Evolutionary conservation across 1,284 basidiomycete genomes (phyloP), one percentile per base, ranked within the genome.

Genomic region (Paramarasmius palmivorus): DNA sequence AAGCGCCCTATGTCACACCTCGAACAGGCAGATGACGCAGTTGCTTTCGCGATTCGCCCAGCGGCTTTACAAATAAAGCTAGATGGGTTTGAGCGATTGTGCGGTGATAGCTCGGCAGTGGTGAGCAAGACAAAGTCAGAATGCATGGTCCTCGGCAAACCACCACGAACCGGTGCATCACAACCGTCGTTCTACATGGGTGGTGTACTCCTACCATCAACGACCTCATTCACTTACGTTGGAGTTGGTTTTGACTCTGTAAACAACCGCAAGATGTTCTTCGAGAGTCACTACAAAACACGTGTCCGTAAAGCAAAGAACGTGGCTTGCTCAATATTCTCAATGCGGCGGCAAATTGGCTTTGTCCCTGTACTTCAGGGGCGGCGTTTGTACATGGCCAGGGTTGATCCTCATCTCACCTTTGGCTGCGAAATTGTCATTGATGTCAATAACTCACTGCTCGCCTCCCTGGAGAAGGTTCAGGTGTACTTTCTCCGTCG

Each of bases 401-500:
- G 36, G 2, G 36, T 37, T 2, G 36, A 37, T 17, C 36, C 36
- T 2, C 36, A 37, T 17, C n/a, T n/a, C n/a, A n/a, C n/a, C n/a
- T n/a, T n/a, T n/a, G n/a, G n/a, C n/a, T n/a, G n/a, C n/a, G n/a
- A 37, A 17, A 17, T 37, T 4, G 17, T 37, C 4, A 37, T 37
- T 17, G 36, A 37, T 4, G 17, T 37, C 17, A 37, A 4, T 37
- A 17, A 37, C 17, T 2, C 3, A 3, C 6, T 42, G 22, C 5
- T 23, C 3, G 5, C 4, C 2, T 7, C 10, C 19, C 50, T 57
- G 9, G 50, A 52, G 26, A 19, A 44, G 7, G 46, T 54, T 1
- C 59, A 60, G 36, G n/a, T 22, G 1, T 35, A 49, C 2, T 58
- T 54, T 29, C 42, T 60, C 9, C 59, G 52, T 6, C 54, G 50